Evolutionary conservation across 495 filamentous ascomycete genomes (phyloP).

Genomic region (Aspergillus nidulans): DNA sequence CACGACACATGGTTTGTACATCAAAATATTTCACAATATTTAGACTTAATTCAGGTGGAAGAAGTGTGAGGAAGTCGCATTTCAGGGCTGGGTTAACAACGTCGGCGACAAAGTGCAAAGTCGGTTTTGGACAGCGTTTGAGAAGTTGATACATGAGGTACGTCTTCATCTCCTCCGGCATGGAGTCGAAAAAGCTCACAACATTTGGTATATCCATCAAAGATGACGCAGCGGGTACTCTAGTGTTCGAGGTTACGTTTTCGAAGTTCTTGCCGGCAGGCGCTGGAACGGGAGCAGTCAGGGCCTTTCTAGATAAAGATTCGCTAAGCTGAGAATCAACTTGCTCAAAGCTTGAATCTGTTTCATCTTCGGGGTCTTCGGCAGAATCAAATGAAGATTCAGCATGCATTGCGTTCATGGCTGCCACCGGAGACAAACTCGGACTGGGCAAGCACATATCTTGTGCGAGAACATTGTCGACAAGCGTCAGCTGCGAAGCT

Average conservation of each 20-base stretch:
- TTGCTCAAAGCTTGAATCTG: conserved; percentile 44
- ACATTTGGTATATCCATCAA: conserved; percentile 75
- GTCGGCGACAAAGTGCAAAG: conserved; percentile 84
- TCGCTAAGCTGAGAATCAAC: conserved; percentile 25
- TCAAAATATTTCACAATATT: conserved; percentile 87
- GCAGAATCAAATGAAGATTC: conserved; percentile 43
- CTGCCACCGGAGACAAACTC: conserved; percentile 86
- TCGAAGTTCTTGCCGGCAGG: conserved; percentile 2
- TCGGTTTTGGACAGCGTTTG: conserved; percentile 81
- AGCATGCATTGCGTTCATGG: conserved; percentile 56
- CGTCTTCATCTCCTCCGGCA: conserved; percentile 82
- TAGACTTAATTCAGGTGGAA: conserved; percentile 82
- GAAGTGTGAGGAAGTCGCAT: conserved; percentile 79
- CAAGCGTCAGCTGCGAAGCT: conserved; percentile 28
- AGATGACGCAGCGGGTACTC: conserved; percentile 33
- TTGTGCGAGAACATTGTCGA: conserved; percentile 64
- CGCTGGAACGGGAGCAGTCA: conserved; percentile 4
- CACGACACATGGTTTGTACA: conserved; percentile 79
- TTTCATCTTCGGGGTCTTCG: conserved; percentile 42
- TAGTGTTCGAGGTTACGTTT: conserved; percentile 7
- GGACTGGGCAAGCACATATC: conserved; percentile 93
- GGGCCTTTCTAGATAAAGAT: conserved; percentile 19
- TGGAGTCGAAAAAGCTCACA: conserved; percentile 83
- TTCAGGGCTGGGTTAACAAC: conserved; percentile 95
- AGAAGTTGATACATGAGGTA: conserved; percentile 97